Evolutionary conservation across 2,329 filamentous ascomycete genomes (phyloP), one percentile per base, ranked within the genome.

Genomic region (Pseudogymnoascus sp.): DNA sequence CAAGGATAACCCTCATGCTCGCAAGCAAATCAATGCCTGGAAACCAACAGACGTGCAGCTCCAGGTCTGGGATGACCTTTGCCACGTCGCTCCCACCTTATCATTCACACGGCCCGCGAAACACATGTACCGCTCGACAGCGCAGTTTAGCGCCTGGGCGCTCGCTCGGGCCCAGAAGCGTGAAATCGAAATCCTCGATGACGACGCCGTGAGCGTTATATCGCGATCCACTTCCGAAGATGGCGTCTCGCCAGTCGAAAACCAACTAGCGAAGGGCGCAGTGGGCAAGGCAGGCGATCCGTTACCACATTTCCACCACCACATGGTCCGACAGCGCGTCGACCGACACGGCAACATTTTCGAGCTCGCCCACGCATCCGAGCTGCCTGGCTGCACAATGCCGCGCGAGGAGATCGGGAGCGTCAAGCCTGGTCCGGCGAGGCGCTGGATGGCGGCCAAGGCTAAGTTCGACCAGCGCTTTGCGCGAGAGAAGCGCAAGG

Each of bases 41-140:
- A 84, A 85, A 63, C 90, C 92, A 0, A 99, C 94, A 0, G 85
- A 96, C 68, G 93, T 97, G 0, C 92, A 97, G 72, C 81, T 99
- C 2, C 94, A 97, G 72, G 88, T 97, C 1, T 97, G 93, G 92
- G 93, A 97, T 63, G 90, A 96, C 69, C 78, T 97, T 2, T 97
- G 94, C 70, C 93, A 97, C 72, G 92, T 96, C 5, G 87, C 89
- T 0, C 91, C 93, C 0, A 97, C 92, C 0, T 80, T 97, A n/a
- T 96, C 91, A 69, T 97, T 96, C 73, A 97, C 93, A 0, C 83
- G 88, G n/a, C 94, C 94, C 0, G 94, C 93, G 52, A 97, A 97
- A 73, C 90, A 89, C 76, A 97, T 97, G 92, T 97, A 91, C 73
- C 84, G 93, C 58, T 90, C 91, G 1, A 86, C 97, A 61, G 90